Base-by-base conservation (phyloP, 352 stramenopile genomes). In the Sclerospora graminicola region DNA sequence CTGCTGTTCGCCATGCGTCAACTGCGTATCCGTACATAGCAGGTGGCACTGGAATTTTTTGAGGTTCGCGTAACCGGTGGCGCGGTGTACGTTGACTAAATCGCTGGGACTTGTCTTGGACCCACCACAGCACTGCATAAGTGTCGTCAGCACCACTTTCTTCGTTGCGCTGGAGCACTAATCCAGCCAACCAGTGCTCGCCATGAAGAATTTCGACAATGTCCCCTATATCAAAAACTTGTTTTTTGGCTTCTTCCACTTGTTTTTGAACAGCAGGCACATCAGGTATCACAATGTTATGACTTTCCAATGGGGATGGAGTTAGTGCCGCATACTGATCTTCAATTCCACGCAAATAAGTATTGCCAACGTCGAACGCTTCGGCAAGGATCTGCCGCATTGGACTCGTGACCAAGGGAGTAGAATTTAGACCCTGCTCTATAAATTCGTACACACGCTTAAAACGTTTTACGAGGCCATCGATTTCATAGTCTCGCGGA, bases 111-210 rank as follows among this genome's bases (percentile, higher is more conserved):
- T 84, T 82, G 57, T 85, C 70, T 21, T 81, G 64, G 51, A 83
- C 73, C 74, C 78, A 89, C 78, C 78, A 89, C 8, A 87, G 35
- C 23, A 89, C 69, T 32, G 78, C 82, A 59, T 89, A 89, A 11
- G 62, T 77, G n/a, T 63, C 54, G 14, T 39, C 50, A 42, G 59
- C 55, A 8, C 38, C 62, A 4, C 37, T 41, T 41, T 73, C 65
- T 33, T 59, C 53, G 35, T 85, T 84, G 37, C 58, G 61, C 26
- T 84, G 63, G 34, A 26, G 21, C 21, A 26, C 21, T 3, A 26
- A 6, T 26, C 21, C 21, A 26, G 21, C 21, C 86, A 56, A 28
- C 86, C 52, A 35, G 84, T 75, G 34, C 15, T 47, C 58, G 36
- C 64, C 60, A 27, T 75, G 64, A 5, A 62, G 24, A 8, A 85